Evolutionary conservation across 1,284 basidiomycete species (phyloP), one percentile per base, ranked within the genome.

Genomic region (Paramarasmius palmivorus): DNA sequence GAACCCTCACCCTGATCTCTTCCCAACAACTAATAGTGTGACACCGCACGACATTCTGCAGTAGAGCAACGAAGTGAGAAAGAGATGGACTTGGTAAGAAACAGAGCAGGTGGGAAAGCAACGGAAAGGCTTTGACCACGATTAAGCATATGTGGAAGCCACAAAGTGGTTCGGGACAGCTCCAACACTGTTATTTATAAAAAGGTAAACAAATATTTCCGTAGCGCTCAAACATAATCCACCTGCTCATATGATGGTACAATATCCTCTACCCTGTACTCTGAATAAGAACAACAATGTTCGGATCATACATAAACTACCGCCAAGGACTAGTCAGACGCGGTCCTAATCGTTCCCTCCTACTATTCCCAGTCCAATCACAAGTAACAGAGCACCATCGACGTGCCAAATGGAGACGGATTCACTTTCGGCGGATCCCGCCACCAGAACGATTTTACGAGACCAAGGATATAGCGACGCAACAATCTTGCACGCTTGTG

Each of bases 21-120:
- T 87, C 66, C 91, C 91, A 41, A 93, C 90, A n/a, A n/a, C 50
- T 90, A 82, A 73, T 92, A 94, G 73, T 94, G 91, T n/a, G 29
- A 88, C 83, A 56, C 89, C 88, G 61, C n/a, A 91, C 88, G 65
- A 90, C 76, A 67, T 83, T 81, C n/a, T 48, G 77, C 72, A 22
- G 79, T 77, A 42, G 78, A 78, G 55, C 77, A 73, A 4, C 77
- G 71, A 59, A 81, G 78, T 8, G 77, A 77, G 56, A 77, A 75
- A 55, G 74, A 75, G 58, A 74, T 66, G n/a, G n/a, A n/a, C 76
- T 76, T 77, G 54, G 60, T 62, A 45, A n/a, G 56, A 56, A 50
- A 53, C 59, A 59, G 63, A 61, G 57, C n/a, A 50, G 53, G 37
- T 61, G 52, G 53, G 46, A 62, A 52, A 39, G 53, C n/a, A 62